Base-by-base conservation (phyloP, 1,284 basidiomycete genomes). In the Boletus semigastroideus region DNA sequence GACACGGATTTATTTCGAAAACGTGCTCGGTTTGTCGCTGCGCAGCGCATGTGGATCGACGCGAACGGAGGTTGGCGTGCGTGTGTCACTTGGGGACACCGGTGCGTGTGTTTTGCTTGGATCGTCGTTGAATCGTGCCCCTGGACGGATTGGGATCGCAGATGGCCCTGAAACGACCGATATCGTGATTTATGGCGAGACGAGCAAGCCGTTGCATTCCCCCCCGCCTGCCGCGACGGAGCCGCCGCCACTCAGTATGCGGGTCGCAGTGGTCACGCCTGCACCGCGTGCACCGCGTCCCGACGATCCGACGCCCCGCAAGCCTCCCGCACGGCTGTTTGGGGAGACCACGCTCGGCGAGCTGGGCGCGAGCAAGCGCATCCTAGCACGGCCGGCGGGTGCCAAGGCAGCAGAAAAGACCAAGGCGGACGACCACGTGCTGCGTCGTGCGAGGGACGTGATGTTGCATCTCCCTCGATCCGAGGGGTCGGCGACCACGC, bases 291-390 rank as follows among this genome's bases (percentile, higher is more conserved):
- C 55, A 2, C 87, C 87, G 3, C 76, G 88, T 28, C 87, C 88
- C 0, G 87, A 90, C 57, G 88, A 90, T 55, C 87, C 86, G 0
- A 87, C 82, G 2, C 87, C 87, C 9, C 84, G 88, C 17, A 74
- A 77, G 38, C 84, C 85, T 0, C 83, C 84, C 4, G 54, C 60
- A 16, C 59, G 60, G 17, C 65, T 54, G 59, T 73, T 63, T 39
- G 53, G 51, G 17, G 61, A 59, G n/a, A 61, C 61, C 34, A 66
- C 50, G 4, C n/a, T 48, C n/a, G 13, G 51, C 7, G 56, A 54
- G 42, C 58, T 60, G 31, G 64, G 57, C 33, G 62, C 59, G 27
- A 59, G 45, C 40, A 63, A 56, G 39, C 62, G 59, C 17, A 61
- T 55, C 36, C 33, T 45, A 27, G 27, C 52, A 2, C 54, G 49